These are phyloP conservation scores for Aspergillus felis DNA, from an alignment of 2,329 filamentous ascomycete species.

Conservation along the genomic window DNA sequence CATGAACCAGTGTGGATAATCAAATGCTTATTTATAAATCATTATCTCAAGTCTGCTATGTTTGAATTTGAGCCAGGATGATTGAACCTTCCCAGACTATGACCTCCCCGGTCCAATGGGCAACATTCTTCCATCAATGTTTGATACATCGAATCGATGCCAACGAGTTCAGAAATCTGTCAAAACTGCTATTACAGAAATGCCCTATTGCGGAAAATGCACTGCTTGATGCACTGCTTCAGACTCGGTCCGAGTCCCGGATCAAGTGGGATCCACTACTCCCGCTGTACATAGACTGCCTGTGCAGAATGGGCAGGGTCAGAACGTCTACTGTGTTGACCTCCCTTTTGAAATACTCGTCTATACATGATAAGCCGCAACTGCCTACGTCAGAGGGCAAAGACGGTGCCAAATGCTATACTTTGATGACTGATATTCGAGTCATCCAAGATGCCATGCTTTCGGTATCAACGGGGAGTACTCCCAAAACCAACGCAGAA, in stretches of 20 bases:
- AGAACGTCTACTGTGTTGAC: conserved; percentile 32
- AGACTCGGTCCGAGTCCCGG: conserved; percentile 28
- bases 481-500: conserved; percentile 28
- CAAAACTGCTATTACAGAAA: conserved; percentile 30
- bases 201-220: conserved; percentile 28
- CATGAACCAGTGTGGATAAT: background rate
- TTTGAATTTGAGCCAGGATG: background rate
- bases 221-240: conserved; percentile 34
- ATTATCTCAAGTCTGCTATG: background rate
- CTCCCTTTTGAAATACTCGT: conserved; percentile 33
- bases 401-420: conserved; percentile 21
- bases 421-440: conserved; percentile 41
- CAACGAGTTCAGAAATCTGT: conserved; percentile 35
- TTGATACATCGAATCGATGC: conserved; percentile 35
- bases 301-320: conserved; percentile 32
- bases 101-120: conserved; percentile 34
- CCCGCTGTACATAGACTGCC: conserved; percentile 38
- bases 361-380: conserved; percentile 23
- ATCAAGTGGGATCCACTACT: conserved; percentile 42
- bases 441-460: conserved; percentile 41
- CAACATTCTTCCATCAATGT: conserved; percentile 34
- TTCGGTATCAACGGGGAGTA: conserved; percentile 32
- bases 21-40: background rate
- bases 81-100: conserved; percentile 13
- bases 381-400: conserved; percentile 6